Conservation (phyloP, 2,329 filamentous ascomycete species). For the Cercospora zeae-maydis region DNA sequence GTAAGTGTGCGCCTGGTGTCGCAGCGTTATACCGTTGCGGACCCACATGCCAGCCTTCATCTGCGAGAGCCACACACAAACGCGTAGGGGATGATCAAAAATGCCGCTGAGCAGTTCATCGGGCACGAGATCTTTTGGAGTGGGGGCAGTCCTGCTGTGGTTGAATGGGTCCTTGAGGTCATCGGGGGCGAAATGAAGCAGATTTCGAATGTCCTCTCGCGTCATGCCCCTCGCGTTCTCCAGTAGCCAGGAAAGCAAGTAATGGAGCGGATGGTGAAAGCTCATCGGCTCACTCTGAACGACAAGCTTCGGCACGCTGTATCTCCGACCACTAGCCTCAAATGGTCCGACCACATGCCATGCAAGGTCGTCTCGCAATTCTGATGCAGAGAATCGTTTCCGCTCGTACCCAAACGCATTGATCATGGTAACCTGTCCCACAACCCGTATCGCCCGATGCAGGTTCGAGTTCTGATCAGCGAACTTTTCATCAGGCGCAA, state of each 20-base stretch:
- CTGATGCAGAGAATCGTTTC: conserved; percentile 75
- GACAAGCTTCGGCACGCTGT: conserved; percentile 77
- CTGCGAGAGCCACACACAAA: conserved; percentile 94
- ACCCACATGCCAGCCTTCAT: conserved; percentile 99
- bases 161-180: conserved; percentile 56
- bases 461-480: conserved; percentile 58
- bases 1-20: conserved; percentile 93
- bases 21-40: conserved; percentile 89
- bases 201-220: conserved; percentile 60
- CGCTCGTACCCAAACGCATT: conserved; percentile 89
- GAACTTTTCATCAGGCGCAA: conserved; percentile 58
- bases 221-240: conserved; percentile 79
- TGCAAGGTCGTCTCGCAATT: conserved; percentile 79
- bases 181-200: conserved; percentile 69
- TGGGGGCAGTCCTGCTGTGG: conserved; percentile 19
- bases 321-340: conserved; percentile 47
- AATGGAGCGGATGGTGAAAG: conserved; percentile 95
- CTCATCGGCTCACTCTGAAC: conserved; percentile 90
- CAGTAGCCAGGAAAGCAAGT: conserved; percentile 91
- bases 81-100: conserved; percentile 88
- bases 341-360: conserved; percentile 86
- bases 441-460: conserved; percentile 66
- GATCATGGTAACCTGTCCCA: conserved; percentile 79
- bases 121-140: conserved; percentile 24
- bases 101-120: conserved; percentile 44